Evolutionary conservation across 164 flowering plant species (phyloP).

Genomic region (Tetrastigma voinierianum): DNA sequence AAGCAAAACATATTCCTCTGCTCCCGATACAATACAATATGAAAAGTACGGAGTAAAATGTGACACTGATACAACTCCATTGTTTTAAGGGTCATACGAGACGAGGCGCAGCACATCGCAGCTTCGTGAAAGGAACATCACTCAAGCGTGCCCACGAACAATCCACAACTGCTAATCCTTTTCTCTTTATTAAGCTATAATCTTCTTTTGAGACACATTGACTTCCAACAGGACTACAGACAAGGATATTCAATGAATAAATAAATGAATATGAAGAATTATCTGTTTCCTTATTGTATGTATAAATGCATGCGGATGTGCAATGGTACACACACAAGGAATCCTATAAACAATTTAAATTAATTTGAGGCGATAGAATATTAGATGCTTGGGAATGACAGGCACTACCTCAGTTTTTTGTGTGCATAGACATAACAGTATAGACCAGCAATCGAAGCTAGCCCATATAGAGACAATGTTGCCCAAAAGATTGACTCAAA

Average conservation of each 20-base stretch:
- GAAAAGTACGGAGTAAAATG: neutral
- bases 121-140: constrained; percentile 94
- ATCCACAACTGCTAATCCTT: constrained; percentile 96
- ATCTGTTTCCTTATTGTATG: no score
- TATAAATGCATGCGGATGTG: neutral
- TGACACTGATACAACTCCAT: neutral
- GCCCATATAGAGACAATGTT: no score
- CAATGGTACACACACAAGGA: neutral
- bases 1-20: no score
- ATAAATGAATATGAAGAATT: neutral
- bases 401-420: no score
- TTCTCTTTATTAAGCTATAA: constrained; percentile 53
- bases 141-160: constrained; percentile 97
- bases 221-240: constrained; percentile 80
- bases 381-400: no score
- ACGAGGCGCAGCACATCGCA: constrained; percentile 90
- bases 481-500: no score
- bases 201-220: constrained; percentile 94
- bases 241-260: neutral
- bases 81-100: constrained; percentile 53
- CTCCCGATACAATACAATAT: no score
- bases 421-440: no score
- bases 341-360: neutral
- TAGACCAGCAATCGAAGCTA: no score
- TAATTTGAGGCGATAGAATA: neutral